Evolutionary conservation across 805 yeast genomes (phyloP).

Genomic region (Candida germanica): DNA sequence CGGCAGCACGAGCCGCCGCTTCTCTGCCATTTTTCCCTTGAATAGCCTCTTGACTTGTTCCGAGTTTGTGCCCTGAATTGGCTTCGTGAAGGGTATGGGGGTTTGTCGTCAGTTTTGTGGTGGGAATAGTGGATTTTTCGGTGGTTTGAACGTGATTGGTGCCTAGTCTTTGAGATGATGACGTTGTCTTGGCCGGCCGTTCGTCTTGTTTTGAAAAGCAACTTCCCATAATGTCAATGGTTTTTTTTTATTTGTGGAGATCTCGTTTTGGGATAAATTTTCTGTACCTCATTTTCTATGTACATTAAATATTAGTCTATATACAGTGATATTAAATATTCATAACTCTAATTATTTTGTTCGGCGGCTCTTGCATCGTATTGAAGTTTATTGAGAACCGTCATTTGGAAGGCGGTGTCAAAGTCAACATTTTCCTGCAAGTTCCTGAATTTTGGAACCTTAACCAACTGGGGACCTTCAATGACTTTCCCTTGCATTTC

Average conservation of each 20-base stretch:
- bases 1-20: conserved; percentile 42
- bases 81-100: no score
- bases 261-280: no score
- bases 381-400: not conserved
- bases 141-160: no score
- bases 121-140: no score
- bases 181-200: conserved; percentile 1
- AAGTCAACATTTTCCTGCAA: conserved; percentile 30
- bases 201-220: conserved; percentile 19
- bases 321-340: no score
- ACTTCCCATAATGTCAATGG: conserved; percentile 28
- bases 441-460: conserved; percentile 20
- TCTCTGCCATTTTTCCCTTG: conserved; percentile 15
- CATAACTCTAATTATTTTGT: no score
- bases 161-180: conserved; percentile 7
- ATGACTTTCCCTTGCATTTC: conserved; percentile 12
- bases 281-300: no score
- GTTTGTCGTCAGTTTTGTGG: no score
- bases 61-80: conserved; percentile 1
- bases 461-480: conserved; percentile 13
- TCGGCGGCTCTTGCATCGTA: not conserved
- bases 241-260: no score
- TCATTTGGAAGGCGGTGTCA: conserved; percentile 1
- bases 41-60: not conserved
- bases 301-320: no score